phyloP scores from a whole-genome alignment of 2,329 filamentous ascomycete species.

The Clarireedia paspali region DNA sequence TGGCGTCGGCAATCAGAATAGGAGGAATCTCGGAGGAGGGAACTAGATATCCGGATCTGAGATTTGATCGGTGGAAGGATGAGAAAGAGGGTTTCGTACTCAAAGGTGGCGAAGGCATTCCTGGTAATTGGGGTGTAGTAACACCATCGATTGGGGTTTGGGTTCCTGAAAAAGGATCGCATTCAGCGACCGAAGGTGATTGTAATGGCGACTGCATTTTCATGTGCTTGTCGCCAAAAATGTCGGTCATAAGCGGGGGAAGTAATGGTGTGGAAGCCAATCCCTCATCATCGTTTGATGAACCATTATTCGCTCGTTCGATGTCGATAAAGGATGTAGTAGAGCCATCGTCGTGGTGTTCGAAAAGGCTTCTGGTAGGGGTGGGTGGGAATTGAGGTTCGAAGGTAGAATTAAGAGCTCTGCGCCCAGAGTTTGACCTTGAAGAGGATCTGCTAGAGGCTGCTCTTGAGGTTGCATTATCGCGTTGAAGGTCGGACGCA shows the following conservation, averaged over 20 bases:
- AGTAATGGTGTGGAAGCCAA: slow-evolving; percentile 76
- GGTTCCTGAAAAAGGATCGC: slow-evolving; percentile 32
- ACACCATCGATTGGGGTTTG: slow-evolving; percentile 37
- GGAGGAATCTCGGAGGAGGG: slow-evolving; percentile 51
- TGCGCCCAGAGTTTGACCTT: slow-evolving; percentile 54
- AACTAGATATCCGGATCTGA: slow-evolving; percentile 38
- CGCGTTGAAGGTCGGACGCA: slow-evolving; percentile 18
- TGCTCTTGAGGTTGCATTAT: slow-evolving; percentile 41
- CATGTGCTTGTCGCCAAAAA: slow-evolving; percentile 40
- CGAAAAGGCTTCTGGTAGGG: slow-evolving; percentile 56
- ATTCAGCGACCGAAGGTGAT: slow-evolving; percentile 67
- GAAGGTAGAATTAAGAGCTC: slow-evolving; percentile 33
- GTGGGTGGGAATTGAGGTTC: slow-evolving; percentile 52
- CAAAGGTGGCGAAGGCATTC: slow-evolving; percentile 60
- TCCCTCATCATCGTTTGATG: slow-evolving; percentile 48
- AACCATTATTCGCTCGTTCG: slow-evolving; percentile 41
- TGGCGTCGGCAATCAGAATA: slow-evolving; percentile 59
- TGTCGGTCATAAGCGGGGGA: slow-evolving; percentile 64
- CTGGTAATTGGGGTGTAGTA: slow-evolving; percentile 35
- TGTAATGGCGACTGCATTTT: slow-evolving; percentile 73
- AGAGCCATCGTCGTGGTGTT: slow-evolving; percentile 42
- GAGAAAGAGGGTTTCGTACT: slow-evolving; percentile 71
- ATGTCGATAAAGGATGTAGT: slow-evolving; percentile 41
- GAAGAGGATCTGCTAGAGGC: slow-evolving; percentile 74
- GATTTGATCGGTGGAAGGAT: slow-evolving; percentile 52